Evolutionary conservation across 495 filamentous ascomycete genomes (phyloP).

Genomic region (Geoglossum glabrum): DNA sequence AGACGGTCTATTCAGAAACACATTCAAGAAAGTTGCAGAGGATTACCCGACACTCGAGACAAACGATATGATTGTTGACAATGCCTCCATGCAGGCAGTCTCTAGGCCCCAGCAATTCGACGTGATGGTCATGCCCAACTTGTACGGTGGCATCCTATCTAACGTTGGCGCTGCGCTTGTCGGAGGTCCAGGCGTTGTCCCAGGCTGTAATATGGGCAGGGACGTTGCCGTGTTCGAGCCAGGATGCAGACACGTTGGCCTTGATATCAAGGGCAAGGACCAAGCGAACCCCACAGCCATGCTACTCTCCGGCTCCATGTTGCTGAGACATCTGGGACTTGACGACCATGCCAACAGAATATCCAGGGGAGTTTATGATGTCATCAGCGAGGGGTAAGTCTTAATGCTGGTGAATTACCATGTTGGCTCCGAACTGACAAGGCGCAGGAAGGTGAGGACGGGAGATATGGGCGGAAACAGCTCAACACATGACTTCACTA

Average conservation of each 20-base stretch:
- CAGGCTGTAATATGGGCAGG: constrained; percentile 97
- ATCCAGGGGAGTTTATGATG: constrained; percentile 90
- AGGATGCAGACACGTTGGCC: constrained; percentile 92
- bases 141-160: constrained; percentile 96
- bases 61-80: constrained; percentile 99
- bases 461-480: constrained; percentile 84
- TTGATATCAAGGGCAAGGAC: constrained; percentile 98
- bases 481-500: constrained; percentile 86
- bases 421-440: background rate
- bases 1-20: constrained; percentile 94
- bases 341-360: constrained; percentile 97
- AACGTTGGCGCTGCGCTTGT: constrained; percentile 98
- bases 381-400: constrained; percentile 81
- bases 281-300: constrained; percentile 96
- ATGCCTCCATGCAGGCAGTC: constrained; percentile 97
- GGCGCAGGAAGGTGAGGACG: constrained; percentile 55
- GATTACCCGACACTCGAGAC: constrained; percentile 84
- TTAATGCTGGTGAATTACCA: background rate
- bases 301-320: constrained; percentile 86
- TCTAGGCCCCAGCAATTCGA: constrained; percentile 93
- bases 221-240: constrained; percentile 98
- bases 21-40: constrained; percentile 78
- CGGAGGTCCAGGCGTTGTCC: constrained; percentile 89
- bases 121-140: constrained; percentile 98
- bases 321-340: constrained; percentile 84